phyloP scores from a whole-genome alignment of 2,329 filamentous ascomycete species.

The Ceratocystiopsis sp. region DNA sequence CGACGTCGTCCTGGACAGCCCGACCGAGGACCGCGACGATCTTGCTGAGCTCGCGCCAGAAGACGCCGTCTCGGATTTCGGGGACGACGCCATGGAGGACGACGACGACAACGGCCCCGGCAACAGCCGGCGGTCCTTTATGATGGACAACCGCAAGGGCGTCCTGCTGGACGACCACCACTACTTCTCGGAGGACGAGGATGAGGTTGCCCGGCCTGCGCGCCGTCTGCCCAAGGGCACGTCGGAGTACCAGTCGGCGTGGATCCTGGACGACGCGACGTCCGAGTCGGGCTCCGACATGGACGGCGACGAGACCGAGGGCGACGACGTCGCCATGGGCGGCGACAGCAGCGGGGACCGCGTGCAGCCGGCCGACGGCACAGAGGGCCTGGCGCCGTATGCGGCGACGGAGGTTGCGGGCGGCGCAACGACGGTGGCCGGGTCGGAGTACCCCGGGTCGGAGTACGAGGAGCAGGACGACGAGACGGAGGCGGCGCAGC shows the following conservation, averaged over 20 bases:
- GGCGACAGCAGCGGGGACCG: slow-evolving; percentile 19
- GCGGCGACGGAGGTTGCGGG: slow-evolving; percentile 48
- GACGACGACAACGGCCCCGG: slow-evolving; percentile 28
- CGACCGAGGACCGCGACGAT: slow-evolving; percentile 67
- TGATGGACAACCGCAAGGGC: slow-evolving; percentile 46
- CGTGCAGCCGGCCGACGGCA: slow-evolving; percentile 56
- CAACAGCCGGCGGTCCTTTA: slow-evolving; percentile 21
- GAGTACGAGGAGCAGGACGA: slow-evolving; percentile 80
- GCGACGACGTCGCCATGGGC: slow-evolving; percentile 31
- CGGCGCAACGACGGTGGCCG: no score
- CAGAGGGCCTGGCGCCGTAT: slow-evolving; percentile 49
- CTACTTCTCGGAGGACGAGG: slow-evolving; percentile 86
- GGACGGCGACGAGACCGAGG: slow-evolving; percentile 44
- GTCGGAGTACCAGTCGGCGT: slow-evolving; percentile 84
- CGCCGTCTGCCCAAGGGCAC: slow-evolving; percentile 78
- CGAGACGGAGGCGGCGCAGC: slow-evolving; percentile 57
- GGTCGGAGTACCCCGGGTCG: slow-evolving; percentile 79
- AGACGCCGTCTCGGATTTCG: slow-evolving; percentile 50
- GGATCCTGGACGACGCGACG: slow-evolving; percentile 65
- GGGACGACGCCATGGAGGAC: slow-evolving; percentile 38
- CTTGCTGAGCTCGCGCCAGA: slow-evolving; percentile 74
- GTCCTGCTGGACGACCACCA: slow-evolving; percentile 93
- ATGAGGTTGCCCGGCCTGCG: slow-evolving; percentile 39
- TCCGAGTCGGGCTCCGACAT: slow-evolving; percentile 75
- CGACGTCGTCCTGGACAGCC: slow-evolving; percentile 41